Base-by-base conservation (phyloP, 371 early-diverging fungal genomes). In the Rhizopus microsporus region DNA sequence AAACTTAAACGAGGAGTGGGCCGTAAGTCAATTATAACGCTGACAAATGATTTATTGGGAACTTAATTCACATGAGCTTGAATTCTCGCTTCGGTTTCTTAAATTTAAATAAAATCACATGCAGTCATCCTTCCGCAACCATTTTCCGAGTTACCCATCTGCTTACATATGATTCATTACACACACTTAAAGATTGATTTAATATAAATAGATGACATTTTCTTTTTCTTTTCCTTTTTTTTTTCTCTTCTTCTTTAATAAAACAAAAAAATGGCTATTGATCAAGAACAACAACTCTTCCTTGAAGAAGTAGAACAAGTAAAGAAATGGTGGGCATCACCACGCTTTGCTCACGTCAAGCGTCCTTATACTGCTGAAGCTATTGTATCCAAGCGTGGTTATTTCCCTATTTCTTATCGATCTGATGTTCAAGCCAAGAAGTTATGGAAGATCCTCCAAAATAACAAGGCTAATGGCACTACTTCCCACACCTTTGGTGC, bases 401-500 rank as follows among this genome's bases (percentile, higher is more conserved):
- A 77, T 31, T 64, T 98, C 59, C 69, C 81, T 35, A 80, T 75
- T 29, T 67, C 81, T 7, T 97, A 93, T 61, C 80, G 91, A 34
- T 96, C 97, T 15, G 83, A 97, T 73, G 64, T 56, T 45, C 90
- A 91, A 81, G 97, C 94, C 54, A 94, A 95, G 75, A 98, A 98
- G 84, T 81, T 95, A 43, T 97, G 95, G 95, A 73, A 65, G 45
- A 72, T 96, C 35, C 75, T 98, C 57, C 82, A 90, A 70, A 62
- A 75, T 31, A 93, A 94, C 82, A 88, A 93, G 71, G 73, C 71
- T 44, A 83, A 76, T 62, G 82, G 86, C 59, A 91, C 92, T 9
- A 88, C 94, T 39, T 88, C 94, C 38, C 90, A 91, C 75, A 98
- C 98, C 43, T 98, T 96, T 68, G 98, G 98, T 54, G 86, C 91